Evolutionary conservation across 2,329 filamentous ascomycete species (phyloP), one percentile per base, ranked within the genome.

Genomic region (Fusarium haematococcum): DNA sequence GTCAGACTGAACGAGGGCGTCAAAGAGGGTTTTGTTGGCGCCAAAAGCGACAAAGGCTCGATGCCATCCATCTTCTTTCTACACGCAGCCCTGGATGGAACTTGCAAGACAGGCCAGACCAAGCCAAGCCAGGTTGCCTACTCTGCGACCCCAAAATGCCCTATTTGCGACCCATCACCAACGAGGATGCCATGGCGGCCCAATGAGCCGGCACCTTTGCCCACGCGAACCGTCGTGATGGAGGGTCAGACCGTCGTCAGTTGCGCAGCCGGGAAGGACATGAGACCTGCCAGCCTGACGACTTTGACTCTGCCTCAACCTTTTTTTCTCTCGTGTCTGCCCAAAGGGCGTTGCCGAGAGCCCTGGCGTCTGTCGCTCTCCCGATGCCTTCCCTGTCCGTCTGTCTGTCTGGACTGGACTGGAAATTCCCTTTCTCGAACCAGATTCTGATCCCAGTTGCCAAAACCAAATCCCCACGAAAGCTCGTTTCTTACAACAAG

Each of bases 141-240:
- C 69, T 50, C 69, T 61, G 45, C 69, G 65, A 69, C 69, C 69
- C 69, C 59, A 72, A 69, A 69, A 52, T 56, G 57, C 60, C 50
- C 62, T 58, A 45, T 52, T 61, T 60, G 43, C 63, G 39, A 61
- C 63, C 63, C 63, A 65, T 73, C 63, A 73, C 63, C 62, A 67
- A 68, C 67, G 61, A 67, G 72, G 66, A 59, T 75, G 67, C 33
- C 67, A 78, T 77, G 73, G 76, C 76, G 61, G 76, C 76, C 76
- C 76, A 78, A 78, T 78, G 68, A 73, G 70, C 67, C 54, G 65
- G 23, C 50, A 41, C 60, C 74, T 63, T 74, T 64, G 65, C 67
- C 76, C 76, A 78, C 71, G 75, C 76, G 69, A 78, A 75, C 57
- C 69, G 63, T 61, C 75, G 60, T 70, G 70, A 70, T 78, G 76